These are phyloP conservation scores for Ascosphaera apis DNA, from an alignment of 2,329 filamentous ascomycete genomes.

Conservation along the genomic window DNA sequence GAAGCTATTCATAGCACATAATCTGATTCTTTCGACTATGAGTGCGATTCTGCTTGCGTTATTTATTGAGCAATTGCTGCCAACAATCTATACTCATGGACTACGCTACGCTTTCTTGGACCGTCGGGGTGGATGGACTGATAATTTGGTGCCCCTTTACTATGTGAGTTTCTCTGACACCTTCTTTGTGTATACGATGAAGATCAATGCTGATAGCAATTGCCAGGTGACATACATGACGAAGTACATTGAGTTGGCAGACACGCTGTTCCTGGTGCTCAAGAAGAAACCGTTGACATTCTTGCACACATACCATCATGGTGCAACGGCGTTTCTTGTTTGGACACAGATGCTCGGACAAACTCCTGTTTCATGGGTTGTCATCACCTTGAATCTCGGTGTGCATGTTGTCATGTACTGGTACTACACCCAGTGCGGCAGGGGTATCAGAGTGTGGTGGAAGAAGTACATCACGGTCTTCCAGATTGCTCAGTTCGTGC, in stretches of 20 bases:
- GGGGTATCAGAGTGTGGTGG: constrained; percentile 84
- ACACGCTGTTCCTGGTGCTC: constrained; percentile 80
- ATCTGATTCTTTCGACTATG: constrained; percentile 66
- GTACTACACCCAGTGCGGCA: constrained; percentile 95
- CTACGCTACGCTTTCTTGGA: constrained; percentile 62
- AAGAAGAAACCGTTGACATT: constrained; percentile 97
- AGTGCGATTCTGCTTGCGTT: constrained; percentile 52
- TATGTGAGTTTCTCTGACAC: constrained; percentile 39
- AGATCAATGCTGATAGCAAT: constrained; percentile 15
- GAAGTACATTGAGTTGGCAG: constrained; percentile 77
- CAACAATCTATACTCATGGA: constrained; percentile 53
- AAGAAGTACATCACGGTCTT: constrained; percentile 94
- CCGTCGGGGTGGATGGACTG: constrained; percentile 57
- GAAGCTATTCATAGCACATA: constrained; percentile 69
- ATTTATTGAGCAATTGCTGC: constrained; percentile 66
- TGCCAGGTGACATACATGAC: constrained; percentile 76
- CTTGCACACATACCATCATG: constrained; percentile 92
- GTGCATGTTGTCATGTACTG: constrained; percentile 97
- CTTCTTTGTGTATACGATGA: not conserved
- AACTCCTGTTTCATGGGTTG: constrained; percentile 76
- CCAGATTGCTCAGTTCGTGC: constrained; percentile 82
- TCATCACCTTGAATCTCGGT: constrained; percentile 64
- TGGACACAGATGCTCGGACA: constrained; percentile 77
- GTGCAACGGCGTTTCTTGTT: constrained; percentile 77
- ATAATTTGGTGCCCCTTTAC: constrained; percentile 69